Conservation (phyloP, 164 flowering plant genomes). For the Houttuynia cordata region DNA sequence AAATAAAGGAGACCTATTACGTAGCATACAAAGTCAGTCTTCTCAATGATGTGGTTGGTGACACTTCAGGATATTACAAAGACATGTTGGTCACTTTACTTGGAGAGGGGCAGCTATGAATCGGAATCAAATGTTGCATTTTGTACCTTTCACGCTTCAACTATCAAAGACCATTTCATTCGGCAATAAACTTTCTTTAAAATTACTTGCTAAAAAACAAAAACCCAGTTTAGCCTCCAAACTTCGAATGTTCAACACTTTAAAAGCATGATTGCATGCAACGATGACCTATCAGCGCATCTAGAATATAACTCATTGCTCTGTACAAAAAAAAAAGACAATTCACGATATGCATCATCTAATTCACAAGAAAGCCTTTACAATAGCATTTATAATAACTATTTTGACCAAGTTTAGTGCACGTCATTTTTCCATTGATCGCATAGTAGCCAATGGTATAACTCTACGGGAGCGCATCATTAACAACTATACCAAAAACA, state of each 20-base stretch:
- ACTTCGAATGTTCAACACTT: too few species aligned
- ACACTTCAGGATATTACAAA: conserved; percentile 73
- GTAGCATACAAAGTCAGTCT: conserved; percentile 34
- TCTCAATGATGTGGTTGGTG: conserved; percentile 50
- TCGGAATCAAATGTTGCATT: background rate
- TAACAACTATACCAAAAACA: background rate
- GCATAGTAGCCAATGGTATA: too few species aligned
- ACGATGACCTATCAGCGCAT: too few species aligned
- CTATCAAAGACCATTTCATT: background rate
- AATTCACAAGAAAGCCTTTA: too few species aligned
- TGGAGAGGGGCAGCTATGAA: conserved; percentile 20
- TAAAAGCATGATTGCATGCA: too few species aligned
- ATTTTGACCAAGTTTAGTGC: background rate
- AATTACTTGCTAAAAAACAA: too few species aligned
- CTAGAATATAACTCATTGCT: too few species aligned
- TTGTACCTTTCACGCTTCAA: background rate
- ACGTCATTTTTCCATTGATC: background rate
- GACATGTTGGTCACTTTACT: conserved; percentile 63
- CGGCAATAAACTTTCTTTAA: background rate
- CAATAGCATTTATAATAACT: background rate
- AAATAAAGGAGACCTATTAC: conserved; percentile 37
- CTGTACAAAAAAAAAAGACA: too few species aligned
- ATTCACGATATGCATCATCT: background rate
- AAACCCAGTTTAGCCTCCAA: too few species aligned
- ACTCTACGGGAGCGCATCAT: background rate